phyloP scores from a whole-genome alignment of 2,329 filamentous ascomycete genomes.

The Teratosphaeria epicoccoides region DNA sequence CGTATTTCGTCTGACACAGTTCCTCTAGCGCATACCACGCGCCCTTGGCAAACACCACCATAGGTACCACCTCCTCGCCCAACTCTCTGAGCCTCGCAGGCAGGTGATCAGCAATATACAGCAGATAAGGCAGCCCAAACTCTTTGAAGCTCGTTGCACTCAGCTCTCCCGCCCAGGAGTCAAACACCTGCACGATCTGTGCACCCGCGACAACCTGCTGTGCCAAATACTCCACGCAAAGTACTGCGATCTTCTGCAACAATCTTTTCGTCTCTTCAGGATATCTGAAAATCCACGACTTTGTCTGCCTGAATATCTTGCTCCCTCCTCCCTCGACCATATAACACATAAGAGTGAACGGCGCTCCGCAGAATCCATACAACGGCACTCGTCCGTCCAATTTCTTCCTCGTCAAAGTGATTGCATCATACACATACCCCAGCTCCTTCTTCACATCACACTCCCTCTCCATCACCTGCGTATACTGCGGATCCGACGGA shows the following conservation, averaged over 20 bases:
- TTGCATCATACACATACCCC: slow-evolving; percentile 91
- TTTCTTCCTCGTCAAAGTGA: slow-evolving; percentile 82
- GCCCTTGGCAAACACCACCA: slow-evolving; percentile 97
- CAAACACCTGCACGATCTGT: slow-evolving; percentile 92
- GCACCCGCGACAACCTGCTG: slow-evolving; percentile 87
- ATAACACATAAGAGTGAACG: slow-evolving; percentile 95
- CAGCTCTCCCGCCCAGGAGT: slow-evolving; percentile 94
- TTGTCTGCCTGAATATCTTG: slow-evolving; percentile 86
- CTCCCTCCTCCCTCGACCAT: slow-evolving; percentile 98
- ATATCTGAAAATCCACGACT: slow-evolving; percentile 95
- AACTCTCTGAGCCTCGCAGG: slow-evolving; percentile 64
- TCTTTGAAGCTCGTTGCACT: slow-evolving; percentile 72
- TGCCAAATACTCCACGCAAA: slow-evolving; percentile 90
- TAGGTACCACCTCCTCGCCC: slow-evolving; percentile 70
- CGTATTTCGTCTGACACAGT: slow-evolving; percentile 77
- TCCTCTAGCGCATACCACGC: slow-evolving; percentile 91
- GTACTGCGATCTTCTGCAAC: slow-evolving; percentile 80
- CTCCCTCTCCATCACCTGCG: slow-evolving; percentile 59
- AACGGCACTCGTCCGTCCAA: slow-evolving; percentile 78
- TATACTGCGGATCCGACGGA: slow-evolving; percentile 76
- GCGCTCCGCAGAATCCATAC: slow-evolving; percentile 92
- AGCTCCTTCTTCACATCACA: slow-evolving; percentile 80
- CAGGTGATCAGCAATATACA: slow-evolving; percentile 70
- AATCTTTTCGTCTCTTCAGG: slow-evolving; percentile 68
- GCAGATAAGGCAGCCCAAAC: slow-evolving; percentile 78